A percentile compares a stretch with the other conserved stretches of the same genome.
Evolutionary conservation across 2,329 filamentous ascomycete species (phyloP).

Genomic region (Hypoxylon sp.): DNA sequence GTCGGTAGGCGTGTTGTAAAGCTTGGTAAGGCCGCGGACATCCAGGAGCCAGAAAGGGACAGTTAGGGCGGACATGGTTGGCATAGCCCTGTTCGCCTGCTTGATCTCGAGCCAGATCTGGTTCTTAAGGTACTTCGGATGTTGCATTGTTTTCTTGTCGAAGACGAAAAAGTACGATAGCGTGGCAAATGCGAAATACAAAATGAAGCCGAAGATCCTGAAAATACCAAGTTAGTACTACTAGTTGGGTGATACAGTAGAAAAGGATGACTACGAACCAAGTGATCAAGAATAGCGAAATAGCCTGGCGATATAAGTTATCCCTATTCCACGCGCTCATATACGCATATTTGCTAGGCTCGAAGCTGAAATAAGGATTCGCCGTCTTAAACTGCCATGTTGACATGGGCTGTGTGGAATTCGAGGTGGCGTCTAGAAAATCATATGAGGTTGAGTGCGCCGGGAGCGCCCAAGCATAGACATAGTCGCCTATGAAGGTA

Average conservation of each 20-base stretch:
- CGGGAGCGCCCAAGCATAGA: constrained; percentile 82
- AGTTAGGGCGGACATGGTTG: constrained; percentile 86
- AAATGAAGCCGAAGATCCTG: constrained; percentile 86
- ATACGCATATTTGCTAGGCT: constrained; percentile 83
- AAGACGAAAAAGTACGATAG: constrained; percentile 92
- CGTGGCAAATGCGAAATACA: constrained; percentile 88
- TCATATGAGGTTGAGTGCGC: constrained; percentile 66
- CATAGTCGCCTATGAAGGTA: constrained; percentile 83
- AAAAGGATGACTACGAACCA: constrained; percentile 72
- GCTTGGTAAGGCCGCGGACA: constrained; percentile 85
- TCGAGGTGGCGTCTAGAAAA: constrained; percentile 64
- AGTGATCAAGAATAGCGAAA: constrained; percentile 86
- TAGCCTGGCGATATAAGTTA: constrained; percentile 79
- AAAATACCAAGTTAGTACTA: constrained; percentile 33
- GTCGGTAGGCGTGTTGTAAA: constrained; percentile 85
- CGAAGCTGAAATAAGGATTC: constrained; percentile 76
- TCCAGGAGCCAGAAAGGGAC: constrained; percentile 86
- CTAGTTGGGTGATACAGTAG: background rate
- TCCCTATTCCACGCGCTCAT: constrained; percentile 83
- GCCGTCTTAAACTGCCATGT: constrained; percentile 80
- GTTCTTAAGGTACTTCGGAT: constrained; percentile 96
- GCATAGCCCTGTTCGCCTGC: constrained; percentile 83
- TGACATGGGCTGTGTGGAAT: constrained; percentile 71
- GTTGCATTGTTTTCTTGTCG: constrained; percentile 88
- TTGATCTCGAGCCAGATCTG: constrained; percentile 89